A percentile compares a stretch with the other conserved stretches of the same genome.
phyloP scores from a whole-genome alignment of 176 grass and related monocot species.

The Rhynchospora breviuscula region DNA sequence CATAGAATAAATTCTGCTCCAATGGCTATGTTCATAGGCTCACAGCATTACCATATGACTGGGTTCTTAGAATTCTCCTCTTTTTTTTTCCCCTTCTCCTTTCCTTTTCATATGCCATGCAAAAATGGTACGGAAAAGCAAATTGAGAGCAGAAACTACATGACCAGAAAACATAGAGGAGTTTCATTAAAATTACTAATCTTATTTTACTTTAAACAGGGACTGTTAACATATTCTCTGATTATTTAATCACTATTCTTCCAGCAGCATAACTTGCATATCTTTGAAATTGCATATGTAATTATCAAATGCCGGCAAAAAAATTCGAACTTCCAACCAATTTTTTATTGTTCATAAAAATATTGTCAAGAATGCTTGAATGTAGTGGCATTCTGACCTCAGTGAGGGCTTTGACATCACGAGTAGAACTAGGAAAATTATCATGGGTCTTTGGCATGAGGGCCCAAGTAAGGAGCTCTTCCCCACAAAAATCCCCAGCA shows the following conservation, averaged over 20 bases:
- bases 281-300: neutral
- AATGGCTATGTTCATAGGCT: neutral
- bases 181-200: neutral
- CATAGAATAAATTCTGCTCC: neutral
- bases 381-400: constrained; percentile 14
- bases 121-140: neutral
- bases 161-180: neutral
- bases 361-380: neutral
- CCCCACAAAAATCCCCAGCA: constrained; percentile 68
- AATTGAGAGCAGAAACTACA: neutral
- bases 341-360: neutral
- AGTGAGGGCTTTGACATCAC: constrained; percentile 64
- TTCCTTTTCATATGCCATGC: neutral
- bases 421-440: constrained; percentile 65
- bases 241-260: neutral
- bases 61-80: neutral
- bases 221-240: neutral
- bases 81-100: neutral
- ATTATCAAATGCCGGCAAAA: neutral
- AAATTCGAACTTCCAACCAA: neutral
- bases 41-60: neutral
- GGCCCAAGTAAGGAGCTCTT: constrained; percentile 88
- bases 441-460: constrained; percentile 67
- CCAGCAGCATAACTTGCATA: neutral
- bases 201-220: neutral